A percentile compares a stretch with the other conserved stretches of the same genome.
These are phyloP conservation scores for Monilinia aucupariae DNA, from an alignment of 2,329 filamentous ascomycete species.

Conservation along the genomic window DNA sequence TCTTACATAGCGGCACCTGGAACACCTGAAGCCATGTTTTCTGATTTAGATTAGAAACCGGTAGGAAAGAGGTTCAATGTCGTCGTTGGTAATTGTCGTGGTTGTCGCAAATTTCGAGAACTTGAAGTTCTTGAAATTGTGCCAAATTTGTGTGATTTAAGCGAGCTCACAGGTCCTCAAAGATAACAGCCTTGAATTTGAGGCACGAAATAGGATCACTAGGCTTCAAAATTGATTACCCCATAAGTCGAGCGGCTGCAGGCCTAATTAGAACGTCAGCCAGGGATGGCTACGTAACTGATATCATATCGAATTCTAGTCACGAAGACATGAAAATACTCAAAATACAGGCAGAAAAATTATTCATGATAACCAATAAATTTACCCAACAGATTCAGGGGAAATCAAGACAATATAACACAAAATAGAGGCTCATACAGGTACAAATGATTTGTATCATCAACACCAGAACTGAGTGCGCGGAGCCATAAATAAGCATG, in stretches of 20 bases:
- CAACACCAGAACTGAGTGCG: constrained; percentile 13
- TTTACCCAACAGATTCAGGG: background rate
- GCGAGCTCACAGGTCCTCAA: background rate
- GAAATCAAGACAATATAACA: background rate
- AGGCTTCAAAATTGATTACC: background rate
- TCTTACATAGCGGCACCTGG: constrained; percentile 38
- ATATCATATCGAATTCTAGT: constrained; percentile 1
- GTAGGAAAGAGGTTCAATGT: constrained; percentile 25
- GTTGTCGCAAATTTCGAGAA: constrained; percentile 14
- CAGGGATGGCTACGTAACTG: constrained; percentile 3
- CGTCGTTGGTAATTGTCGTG: constrained; percentile 27
- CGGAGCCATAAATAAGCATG: constrained; percentile 25
- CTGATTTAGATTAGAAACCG: constrained; percentile 32
- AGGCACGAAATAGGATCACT: background rate
- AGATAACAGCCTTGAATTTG: background rate
- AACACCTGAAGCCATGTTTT: constrained; percentile 38
- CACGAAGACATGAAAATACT: background rate
- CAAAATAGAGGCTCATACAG: background rate
- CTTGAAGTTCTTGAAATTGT: constrained; percentile 7
- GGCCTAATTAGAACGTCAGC: background rate
- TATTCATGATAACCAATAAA: background rate
- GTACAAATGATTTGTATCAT: constrained; percentile 14
- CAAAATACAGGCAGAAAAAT: background rate
- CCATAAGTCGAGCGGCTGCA: background rate
- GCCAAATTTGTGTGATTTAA: constrained; percentile 16